phyloP scores from a whole-genome alignment of 768 basidiomycete species.

The Suillus luteus region DNA sequence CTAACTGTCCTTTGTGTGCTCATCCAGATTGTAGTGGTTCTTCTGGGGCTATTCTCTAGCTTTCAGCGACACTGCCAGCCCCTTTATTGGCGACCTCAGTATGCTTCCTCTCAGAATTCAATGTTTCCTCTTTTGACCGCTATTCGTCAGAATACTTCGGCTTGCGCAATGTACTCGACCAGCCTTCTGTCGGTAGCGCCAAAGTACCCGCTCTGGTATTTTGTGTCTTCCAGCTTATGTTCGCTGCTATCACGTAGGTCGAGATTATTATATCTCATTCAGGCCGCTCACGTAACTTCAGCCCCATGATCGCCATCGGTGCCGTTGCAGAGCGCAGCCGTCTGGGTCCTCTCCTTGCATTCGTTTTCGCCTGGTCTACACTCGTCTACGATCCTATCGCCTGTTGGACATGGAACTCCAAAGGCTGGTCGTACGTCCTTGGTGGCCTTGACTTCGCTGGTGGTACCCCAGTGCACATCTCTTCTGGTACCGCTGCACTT shows the following conservation, averaged over 20 bases:
- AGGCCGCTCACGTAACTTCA: constrained; percentile 31
- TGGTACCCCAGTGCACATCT: constrained; percentile 96
- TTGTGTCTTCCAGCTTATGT: constrained; percentile 88
- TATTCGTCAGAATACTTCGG: constrained; percentile 71
- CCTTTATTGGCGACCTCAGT: constrained; percentile 89
- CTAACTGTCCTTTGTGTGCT: constrained; percentile 7
- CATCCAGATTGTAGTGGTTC: constrained; percentile 67
- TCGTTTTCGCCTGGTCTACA: constrained; percentile 89
- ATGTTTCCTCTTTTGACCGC: not conserved
- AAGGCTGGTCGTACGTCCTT: constrained; percentile 72
- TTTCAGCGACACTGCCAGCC: constrained; percentile 74
- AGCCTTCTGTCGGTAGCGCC: constrained; percentile 71
- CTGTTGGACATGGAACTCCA: constrained; percentile 93
- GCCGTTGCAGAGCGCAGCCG: constrained; percentile 90
- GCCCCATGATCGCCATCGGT: constrained; percentile 87
- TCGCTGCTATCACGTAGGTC: constrained; percentile 82
- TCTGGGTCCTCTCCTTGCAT: constrained; percentile 83
- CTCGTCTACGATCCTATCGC: constrained; percentile 93
- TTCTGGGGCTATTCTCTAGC: constrained; percentile 97
- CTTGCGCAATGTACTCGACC: constrained; percentile 72
- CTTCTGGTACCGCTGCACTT: constrained; percentile 88
- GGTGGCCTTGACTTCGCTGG: constrained; percentile 94
- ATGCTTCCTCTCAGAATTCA: constrained; percentile 27
- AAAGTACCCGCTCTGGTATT: constrained; percentile 77
- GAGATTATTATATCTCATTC: not conserved